phyloP scores from a whole-genome alignment of 345 rosid species.

The Acer saccharum region DNA sequence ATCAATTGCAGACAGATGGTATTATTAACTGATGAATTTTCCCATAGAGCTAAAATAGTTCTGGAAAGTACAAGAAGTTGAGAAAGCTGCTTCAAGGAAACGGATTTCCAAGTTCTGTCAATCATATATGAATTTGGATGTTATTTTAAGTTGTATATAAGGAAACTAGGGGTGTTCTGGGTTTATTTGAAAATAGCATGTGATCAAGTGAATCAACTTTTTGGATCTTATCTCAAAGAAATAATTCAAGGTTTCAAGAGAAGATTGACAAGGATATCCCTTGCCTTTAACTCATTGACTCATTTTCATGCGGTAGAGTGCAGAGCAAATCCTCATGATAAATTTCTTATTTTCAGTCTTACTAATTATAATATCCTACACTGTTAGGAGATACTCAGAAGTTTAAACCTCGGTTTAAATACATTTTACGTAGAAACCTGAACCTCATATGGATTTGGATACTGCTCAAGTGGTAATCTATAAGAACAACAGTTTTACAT shows the following conservation, averaged over 20 bases:
- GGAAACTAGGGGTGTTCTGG: neutral
- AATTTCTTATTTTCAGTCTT: neutral
- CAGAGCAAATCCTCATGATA: neutral
- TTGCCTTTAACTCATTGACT: neutral
- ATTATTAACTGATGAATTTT: neutral
- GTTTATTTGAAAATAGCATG: neutral
- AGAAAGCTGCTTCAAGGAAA: neutral
- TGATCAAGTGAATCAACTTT: neutral
- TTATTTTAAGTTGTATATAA: neutral
- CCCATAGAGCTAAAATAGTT: neutral
- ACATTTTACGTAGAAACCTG: neutral
- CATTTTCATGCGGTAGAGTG: neutral
- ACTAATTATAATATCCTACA: neutral
- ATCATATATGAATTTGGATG: neutral
- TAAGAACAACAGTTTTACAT: neutral
- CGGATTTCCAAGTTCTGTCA: neutral
- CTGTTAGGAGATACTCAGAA: neutral
- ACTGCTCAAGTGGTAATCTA: neutral
- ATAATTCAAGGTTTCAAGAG: neutral
- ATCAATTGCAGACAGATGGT: neutral
- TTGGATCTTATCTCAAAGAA: neutral
- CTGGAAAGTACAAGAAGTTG: neutral
- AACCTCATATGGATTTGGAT: neutral
- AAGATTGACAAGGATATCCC: neutral
- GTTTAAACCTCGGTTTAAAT: neutral